Evolutionary conservation across 192 early-diverging fungal genomes (phyloP).

Genomic region (Endogone sp.): DNA sequence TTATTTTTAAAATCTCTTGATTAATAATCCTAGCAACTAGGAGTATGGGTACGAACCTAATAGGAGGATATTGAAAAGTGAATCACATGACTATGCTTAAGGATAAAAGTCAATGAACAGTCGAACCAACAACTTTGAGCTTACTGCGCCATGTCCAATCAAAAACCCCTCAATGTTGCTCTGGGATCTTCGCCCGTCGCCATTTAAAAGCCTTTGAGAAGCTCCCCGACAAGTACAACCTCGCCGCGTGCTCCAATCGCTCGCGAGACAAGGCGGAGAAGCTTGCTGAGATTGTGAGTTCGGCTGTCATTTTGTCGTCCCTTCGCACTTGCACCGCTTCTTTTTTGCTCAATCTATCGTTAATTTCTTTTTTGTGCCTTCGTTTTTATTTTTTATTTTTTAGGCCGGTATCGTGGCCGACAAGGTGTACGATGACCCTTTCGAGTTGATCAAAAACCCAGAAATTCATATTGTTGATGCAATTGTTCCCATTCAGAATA

Average conservation of each 20-base stretch:
- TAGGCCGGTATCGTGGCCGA: constrained; percentile 29
- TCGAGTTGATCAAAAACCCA: constrained; percentile 25
- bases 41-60: too few species aligned
- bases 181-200: constrained; percentile 35
- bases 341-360: neutral
- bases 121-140: too few species aligned
- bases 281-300: constrained; percentile 25
- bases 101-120: too few species aligned
- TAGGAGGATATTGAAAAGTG: too few species aligned
- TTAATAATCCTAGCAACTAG: too few species aligned
- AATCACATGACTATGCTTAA: too few species aligned
- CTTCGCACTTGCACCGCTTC: neutral
- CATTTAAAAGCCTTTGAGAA: constrained; percentile 24
- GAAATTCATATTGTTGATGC: constrained; percentile 26
- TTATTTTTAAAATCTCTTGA: too few species aligned
- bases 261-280: constrained; percentile 32
- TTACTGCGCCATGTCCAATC: neutral
- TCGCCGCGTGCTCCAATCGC: constrained; percentile 34
- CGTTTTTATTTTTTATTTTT: neutral
- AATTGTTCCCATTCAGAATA: constrained; percentile 29
- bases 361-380: neutral
- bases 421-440: constrained; percentile 29
- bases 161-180: constrained; percentile 24
- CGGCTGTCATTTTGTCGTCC: neutral
- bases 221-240: constrained; percentile 20